These are phyloP conservation scores for Sporisorium exsertum DNA, from an alignment of 1,284 basidiomycete genomes.

Conservation along the genomic window DNA sequence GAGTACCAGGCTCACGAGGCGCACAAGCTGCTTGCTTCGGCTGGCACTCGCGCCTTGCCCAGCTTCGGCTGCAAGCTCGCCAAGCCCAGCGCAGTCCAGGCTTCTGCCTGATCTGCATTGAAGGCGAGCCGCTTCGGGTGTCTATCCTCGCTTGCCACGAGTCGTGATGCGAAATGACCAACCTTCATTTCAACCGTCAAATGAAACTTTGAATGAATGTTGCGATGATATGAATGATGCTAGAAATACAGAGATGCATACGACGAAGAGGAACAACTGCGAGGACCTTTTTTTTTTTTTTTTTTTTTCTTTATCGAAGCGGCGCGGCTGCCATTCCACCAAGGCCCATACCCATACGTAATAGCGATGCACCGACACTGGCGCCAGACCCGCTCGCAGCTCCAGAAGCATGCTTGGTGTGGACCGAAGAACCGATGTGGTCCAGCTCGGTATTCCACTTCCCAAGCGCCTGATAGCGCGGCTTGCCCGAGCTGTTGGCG, in stretches of 20 bases:
- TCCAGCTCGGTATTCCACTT: slow-evolving; percentile 79
- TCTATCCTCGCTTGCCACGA: background rate
- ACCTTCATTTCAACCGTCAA: background rate
- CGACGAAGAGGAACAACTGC: background rate
- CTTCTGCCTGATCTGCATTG: slow-evolving; percentile 13
- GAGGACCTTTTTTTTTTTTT: too few relatives aligned
- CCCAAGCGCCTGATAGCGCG: slow-evolving; percentile 82
- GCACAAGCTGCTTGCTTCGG: slow-evolving; percentile 33
- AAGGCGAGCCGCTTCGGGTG: background rate
- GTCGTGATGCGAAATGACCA: slow-evolving; percentile 1
- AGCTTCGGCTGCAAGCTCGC: slow-evolving; percentile 34
- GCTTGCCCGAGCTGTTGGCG: slow-evolving; percentile 80
- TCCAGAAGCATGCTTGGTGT: slow-evolving; percentile 37
- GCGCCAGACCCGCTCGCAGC: slow-evolving; percentile 35
- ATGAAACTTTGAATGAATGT: background rate
- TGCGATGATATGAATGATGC: background rate
- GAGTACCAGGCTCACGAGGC: slow-evolving; percentile 54
- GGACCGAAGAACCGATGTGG: slow-evolving; percentile 29
- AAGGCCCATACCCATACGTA: slow-evolving; percentile 42
- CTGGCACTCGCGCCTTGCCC: slow-evolving; percentile 11
- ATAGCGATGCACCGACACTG: slow-evolving; percentile 23
- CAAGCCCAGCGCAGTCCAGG: slow-evolving; percentile 12
- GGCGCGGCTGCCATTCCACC: slow-evolving; percentile 23
- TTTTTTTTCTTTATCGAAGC: slow-evolving; percentile 26
- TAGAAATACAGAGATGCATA: slow-evolving; percentile 33